phyloP scores from a whole-genome alignment of 225 moss, liverwort and hornwort species.

The Rhytidiadelphus loreus region DNA sequence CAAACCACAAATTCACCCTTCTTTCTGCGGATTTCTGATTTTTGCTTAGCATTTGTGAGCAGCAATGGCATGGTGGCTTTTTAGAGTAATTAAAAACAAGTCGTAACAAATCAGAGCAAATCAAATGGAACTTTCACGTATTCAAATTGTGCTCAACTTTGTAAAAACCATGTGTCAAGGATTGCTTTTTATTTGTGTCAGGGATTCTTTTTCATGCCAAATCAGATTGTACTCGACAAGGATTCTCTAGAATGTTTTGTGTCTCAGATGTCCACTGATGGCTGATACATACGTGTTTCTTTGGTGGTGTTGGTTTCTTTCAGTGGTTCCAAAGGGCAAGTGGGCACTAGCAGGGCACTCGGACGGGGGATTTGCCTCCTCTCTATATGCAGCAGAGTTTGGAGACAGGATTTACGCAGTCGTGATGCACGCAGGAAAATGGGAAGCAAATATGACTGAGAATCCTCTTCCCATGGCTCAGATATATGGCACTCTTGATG shows the following conservation, averaged over 20 bases:
- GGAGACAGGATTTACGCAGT: conserved; percentile 12
- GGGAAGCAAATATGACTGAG: not conserved
- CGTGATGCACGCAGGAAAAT: conserved; percentile 21
- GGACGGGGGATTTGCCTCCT: not conserved
- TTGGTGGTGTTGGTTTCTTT: not conserved
- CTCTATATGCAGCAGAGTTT: not conserved
- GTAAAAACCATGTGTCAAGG: not conserved
- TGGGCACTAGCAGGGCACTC: conserved; percentile 65
- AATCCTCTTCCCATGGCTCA: conserved; percentile 3
- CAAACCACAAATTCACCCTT: not conserved
- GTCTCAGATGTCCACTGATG: not conserved
- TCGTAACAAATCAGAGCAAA: not conserved
- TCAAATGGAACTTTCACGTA: not conserved
- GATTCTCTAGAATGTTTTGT: not conserved
- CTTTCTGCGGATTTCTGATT: not conserved
- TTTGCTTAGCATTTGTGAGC: too few relatives aligned
- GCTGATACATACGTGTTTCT: not conserved
- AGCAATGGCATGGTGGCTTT: not conserved
- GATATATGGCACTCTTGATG: conserved; percentile 33
- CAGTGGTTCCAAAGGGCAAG: conserved; percentile 36
- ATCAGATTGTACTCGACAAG: not conserved
- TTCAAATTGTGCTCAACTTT: not conserved
- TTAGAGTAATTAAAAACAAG: not conserved
- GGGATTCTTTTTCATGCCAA: not conserved
- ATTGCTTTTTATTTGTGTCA: not conserved